Evolutionary conservation across 805 yeast genomes (phyloP), one percentile per base, ranked within the genome.

Genomic region (Sungouiozyma ichnusensis): DNA sequence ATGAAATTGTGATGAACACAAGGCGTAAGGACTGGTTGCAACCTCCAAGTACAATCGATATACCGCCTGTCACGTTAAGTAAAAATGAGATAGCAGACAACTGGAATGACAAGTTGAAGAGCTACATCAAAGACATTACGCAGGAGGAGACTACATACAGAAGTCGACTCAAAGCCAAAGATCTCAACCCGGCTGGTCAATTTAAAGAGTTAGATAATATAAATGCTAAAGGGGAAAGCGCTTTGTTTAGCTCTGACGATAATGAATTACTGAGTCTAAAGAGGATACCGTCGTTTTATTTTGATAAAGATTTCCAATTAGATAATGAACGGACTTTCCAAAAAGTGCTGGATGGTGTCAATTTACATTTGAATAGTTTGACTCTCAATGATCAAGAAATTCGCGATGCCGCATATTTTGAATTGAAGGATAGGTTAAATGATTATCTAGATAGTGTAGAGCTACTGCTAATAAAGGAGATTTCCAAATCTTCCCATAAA

Each of bases 281-380:
- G 15, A 53, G 53, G 19, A 60, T 92, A 4, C 97, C 98, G 0
- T 60, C 66, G 2, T 75, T 85, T 1, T 92, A 74, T 52, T 78
- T 81, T 47, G 74, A 73, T 19, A 67, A 73, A 6, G 73, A 77
- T 34, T 92, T 92, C 62, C 71, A 85, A 48, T 68, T 92, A 33
- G 97, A 92, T 52, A 86, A 92, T 57, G 96, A 96, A 5, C 71
- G 95, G 43, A 71, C 80, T 1, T 90, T 90, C 59, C 77, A 79
- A 42, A 68, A 74, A 44, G 95, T 88, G 2, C 71, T 83, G 13
- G 86, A 79, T 36, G 74, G 73, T 34, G 64, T 76, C 2, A 72
- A 73, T 16, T 64, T 76, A 16, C 43, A 51, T 13, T 49, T 60
- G 5, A 59, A 62, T 8, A 63, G 56, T 31, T 53, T 60, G 35